These are phyloP conservation scores for Pseudozyma flocculosa DNA, from an alignment of 1,284 basidiomycete genomes.

Conservation along the genomic window DNA sequence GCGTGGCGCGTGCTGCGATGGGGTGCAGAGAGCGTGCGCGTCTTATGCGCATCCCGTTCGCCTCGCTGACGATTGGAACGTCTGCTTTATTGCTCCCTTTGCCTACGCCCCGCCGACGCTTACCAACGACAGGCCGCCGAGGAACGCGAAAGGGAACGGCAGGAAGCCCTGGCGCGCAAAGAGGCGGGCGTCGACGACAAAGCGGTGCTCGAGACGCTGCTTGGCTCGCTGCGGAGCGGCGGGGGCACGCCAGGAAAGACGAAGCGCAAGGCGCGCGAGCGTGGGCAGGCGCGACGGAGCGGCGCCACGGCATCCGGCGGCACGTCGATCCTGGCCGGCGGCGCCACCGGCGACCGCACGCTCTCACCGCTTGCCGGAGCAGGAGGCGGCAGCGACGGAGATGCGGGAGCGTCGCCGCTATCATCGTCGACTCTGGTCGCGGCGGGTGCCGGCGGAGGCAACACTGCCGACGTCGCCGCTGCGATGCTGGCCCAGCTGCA, in stretches of 20 bases:
- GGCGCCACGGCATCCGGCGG: not conserved
- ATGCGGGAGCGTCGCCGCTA: no score
- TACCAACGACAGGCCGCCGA: constrained; percentile 40
- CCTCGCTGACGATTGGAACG: no score
- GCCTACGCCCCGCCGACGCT: no score
- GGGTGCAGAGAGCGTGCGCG: no score
- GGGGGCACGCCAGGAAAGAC: constrained; percentile 48
- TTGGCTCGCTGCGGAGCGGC: constrained; percentile 49
- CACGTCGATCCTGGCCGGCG: no score
- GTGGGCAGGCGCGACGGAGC: constrained; percentile 14
- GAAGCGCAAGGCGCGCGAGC: constrained; percentile 45
- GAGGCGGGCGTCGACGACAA: constrained; percentile 54
- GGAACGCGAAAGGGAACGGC: constrained; percentile 51
- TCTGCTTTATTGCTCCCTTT: no score
- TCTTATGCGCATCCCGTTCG: no score
- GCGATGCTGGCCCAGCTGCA: constrained; percentile 53
- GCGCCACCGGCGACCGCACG: constrained; percentile 1
- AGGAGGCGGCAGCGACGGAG: no score
- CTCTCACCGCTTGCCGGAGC: no score
- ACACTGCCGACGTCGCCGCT: constrained; percentile 45
- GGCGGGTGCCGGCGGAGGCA: constrained; percentile 17
- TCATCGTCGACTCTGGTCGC: constrained; percentile 1
- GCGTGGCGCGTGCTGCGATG: no score
- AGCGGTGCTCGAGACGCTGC: constrained; percentile 54
- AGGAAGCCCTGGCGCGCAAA: constrained; percentile 49